phyloP scores from a whole-genome alignment of 202 grass and related monocot species.

The Musa balbisiana region DNA sequence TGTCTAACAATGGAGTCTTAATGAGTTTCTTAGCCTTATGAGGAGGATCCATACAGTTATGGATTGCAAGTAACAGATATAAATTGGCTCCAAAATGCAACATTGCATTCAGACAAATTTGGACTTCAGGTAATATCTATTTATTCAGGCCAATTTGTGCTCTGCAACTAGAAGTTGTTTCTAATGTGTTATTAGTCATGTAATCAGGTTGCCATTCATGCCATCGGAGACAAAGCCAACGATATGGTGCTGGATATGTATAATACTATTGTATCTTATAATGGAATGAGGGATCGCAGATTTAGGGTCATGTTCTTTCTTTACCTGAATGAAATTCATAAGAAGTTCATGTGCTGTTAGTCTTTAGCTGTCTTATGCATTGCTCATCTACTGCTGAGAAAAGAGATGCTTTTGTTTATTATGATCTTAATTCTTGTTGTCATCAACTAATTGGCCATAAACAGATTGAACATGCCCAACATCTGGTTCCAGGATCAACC shows the following conservation, averaged over 20 bases:
- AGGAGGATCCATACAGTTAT: conserved; percentile 41
- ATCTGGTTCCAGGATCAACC: conserved; percentile 54
- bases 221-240: conserved; percentile 92
- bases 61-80: conserved; percentile 67
- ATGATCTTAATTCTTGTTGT: not conserved
- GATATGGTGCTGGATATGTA: conserved; percentile 70
- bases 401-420: not conserved
- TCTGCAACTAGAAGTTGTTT: not conserved
- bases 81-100: conserved; percentile 53
- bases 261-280: conserved; percentile 39
- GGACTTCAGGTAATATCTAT: conserved; percentile 61
- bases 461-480: conserved; percentile 93
- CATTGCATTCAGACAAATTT: conserved; percentile 61
- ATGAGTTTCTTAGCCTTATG: conserved; percentile 51
- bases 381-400: not conserved
- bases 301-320: conserved; percentile 47
- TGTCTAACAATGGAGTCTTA: not conserved
- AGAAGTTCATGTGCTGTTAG: not conserved
- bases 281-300: conserved; percentile 65
- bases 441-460: conserved; percentile 27
- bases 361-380: not conserved
- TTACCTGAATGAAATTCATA: not conserved
- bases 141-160: conserved; percentile 1
- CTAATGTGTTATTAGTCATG: conserved; percentile 2
- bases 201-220: conserved; percentile 82